phyloP scores from a whole-genome alignment of 306 rosid genomes.

The Albizia julibrissin region DNA sequence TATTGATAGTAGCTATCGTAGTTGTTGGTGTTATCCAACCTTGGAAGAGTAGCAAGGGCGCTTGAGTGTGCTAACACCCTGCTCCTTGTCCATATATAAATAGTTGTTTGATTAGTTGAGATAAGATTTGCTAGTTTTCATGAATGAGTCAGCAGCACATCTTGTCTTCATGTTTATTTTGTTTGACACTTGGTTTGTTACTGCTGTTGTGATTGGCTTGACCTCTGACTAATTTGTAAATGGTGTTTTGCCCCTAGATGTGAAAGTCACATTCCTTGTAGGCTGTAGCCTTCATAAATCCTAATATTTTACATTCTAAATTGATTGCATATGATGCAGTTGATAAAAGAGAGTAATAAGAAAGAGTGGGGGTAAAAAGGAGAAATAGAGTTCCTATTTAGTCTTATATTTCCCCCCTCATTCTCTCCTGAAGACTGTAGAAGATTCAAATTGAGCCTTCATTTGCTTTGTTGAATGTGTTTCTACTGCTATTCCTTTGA shows the following conservation, averaged over 20 bases:
- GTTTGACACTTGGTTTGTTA: conserved; percentile 44
- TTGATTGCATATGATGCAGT: neutral
- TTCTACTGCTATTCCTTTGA: neutral
- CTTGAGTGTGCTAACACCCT: conserved; percentile 42
- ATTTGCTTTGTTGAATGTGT: neutral
- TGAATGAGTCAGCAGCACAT: conserved; percentile 24
- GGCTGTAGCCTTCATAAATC: neutral
- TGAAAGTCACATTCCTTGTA: conserved; percentile 41
- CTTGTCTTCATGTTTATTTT: conserved; percentile 21
- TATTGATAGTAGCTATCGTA: conserved; percentile 68
- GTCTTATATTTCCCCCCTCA: neutral
- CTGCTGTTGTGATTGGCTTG: conserved; percentile 44
- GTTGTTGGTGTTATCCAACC: conserved; percentile 75
- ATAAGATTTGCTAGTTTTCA: conserved; percentile 25
- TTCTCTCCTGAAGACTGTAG: neutral
- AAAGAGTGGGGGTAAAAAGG: neutral
- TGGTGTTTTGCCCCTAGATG: conserved; percentile 26
- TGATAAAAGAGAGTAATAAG: neutral
- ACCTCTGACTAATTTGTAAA: conserved; percentile 29
- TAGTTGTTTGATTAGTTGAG: conserved; percentile 36
- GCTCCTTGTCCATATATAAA: conserved; percentile 47
- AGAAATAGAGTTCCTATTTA: neutral
- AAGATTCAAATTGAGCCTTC: neutral
- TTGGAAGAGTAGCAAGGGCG: conserved; percentile 78
- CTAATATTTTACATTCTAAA: neutral